These are phyloP conservation scores for Melaleuca quinquenervia DNA, from an alignment of 345 rosid genomes.

Conservation along the genomic window DNA sequence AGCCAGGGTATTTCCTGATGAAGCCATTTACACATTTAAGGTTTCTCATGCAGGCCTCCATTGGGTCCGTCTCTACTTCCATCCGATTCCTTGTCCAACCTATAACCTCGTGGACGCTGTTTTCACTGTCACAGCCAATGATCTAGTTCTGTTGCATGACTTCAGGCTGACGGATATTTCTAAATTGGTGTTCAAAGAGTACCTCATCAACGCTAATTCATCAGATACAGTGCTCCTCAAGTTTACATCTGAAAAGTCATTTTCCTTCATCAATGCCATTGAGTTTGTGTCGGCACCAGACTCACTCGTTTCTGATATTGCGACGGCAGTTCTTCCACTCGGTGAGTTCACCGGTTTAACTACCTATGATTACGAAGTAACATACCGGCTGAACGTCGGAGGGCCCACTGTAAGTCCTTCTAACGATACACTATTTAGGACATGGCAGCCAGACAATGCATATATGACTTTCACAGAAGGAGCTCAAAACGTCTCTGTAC, in stretches of 20 bases:
- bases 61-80: constrained; percentile 77
- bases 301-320: constrained; percentile 42
- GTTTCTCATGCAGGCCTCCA: constrained; percentile 48
- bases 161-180: constrained; percentile 26
- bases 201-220: constrained; percentile 27
- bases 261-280: constrained; percentile 59
- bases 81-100: constrained; percentile 50
- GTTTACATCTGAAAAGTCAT: constrained; percentile 45
- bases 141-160: constrained; percentile 55
- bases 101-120: constrained; percentile 33
- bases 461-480: constrained; percentile 54
- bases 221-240: constrained; percentile 30
- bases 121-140: constrained; percentile 46
- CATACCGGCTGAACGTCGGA: constrained; percentile 60
- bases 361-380: constrained; percentile 35
- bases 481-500: constrained; percentile 15
- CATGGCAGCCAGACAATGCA: constrained; percentile 48
- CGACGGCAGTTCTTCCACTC: constrained; percentile 26
- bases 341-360: constrained; percentile 39
- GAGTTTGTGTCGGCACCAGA: constrained; percentile 64
- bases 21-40: constrained; percentile 33
- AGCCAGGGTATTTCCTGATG: constrained; percentile 37
- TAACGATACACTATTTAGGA: constrained; percentile 52
- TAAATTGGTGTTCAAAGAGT: constrained; percentile 49
- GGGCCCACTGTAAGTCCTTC: constrained; percentile 39